Evolutionary conservation across 176 grass and related monocot species (phyloP).

Genomic region (Lolium perenne): DNA sequence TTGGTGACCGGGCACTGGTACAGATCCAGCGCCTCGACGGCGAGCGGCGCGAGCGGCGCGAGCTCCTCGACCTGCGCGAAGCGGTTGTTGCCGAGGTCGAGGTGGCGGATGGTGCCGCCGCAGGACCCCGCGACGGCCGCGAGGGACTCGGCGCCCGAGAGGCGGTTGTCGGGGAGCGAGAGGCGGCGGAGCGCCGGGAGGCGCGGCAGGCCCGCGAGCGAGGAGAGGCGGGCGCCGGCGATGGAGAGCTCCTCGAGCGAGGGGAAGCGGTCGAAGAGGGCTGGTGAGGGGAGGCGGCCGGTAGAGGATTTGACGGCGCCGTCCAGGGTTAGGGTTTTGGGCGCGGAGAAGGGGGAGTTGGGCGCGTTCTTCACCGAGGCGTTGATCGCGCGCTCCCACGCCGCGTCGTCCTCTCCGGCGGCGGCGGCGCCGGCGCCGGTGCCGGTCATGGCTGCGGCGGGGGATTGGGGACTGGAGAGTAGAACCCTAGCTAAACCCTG

Average conservation of each 20-base stretch:
- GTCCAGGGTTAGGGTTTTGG: constrained; percentile 66
- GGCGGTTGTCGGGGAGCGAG: constrained; percentile 75
- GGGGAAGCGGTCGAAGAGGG: constrained; percentile 44
- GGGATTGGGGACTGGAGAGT: neutral
- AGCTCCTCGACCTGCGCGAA: constrained; percentile 58
- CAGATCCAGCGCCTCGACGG: constrained; percentile 54
- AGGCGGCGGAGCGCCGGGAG: constrained; percentile 65
- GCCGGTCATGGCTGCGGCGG: constrained; percentile 30
- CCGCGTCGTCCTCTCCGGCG: constrained; percentile 41
- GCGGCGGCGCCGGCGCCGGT: neutral
- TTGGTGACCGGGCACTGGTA: constrained; percentile 75
- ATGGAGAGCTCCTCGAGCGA: constrained; percentile 65
- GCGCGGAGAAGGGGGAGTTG: constrained; percentile 19
- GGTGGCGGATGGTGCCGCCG: constrained; percentile 54
- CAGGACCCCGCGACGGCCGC: constrained; percentile 48
- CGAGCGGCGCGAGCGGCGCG: constrained; percentile 45
- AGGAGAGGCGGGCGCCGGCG: constrained; percentile 58
- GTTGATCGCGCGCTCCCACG: constrained; percentile 63
- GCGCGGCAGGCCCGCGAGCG: constrained; percentile 60
- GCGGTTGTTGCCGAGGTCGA: constrained; percentile 76
- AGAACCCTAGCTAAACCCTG: constrained; percentile 62
- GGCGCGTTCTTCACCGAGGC: constrained; percentile 40
- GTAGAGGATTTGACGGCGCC: constrained; percentile 61
- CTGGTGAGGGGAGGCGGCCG: constrained; percentile 60
- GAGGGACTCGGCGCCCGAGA: constrained; percentile 54